phyloP scores from a whole-genome alignment of 805 yeast genomes.

The Brettanomyces custersianus region DNA sequence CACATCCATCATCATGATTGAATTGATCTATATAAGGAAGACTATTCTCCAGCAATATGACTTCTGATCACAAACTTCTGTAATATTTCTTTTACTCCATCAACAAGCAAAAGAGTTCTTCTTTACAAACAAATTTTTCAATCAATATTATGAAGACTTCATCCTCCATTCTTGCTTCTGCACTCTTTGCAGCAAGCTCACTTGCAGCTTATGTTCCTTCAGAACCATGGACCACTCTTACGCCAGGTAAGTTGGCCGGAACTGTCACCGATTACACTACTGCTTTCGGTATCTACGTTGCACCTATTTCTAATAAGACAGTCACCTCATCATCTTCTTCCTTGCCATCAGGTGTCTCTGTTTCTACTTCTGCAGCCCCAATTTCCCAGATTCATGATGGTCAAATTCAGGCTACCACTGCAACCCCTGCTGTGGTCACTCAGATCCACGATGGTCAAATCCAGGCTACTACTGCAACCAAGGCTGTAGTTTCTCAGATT shows the following conservation, averaged over 20 bases:
- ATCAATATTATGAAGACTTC: conserved; percentile 1
- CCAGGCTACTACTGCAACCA: conserved; percentile 37
- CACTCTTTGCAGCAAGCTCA: conserved; percentile 38
- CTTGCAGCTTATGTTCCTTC: conserved; percentile 57
- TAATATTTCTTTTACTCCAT: not conserved
- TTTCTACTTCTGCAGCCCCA: conserved; percentile 1
- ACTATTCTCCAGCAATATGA: no score
- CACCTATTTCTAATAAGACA: conserved; percentile 7
- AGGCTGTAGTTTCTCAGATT: conserved; percentile 34
- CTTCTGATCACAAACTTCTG: no score
- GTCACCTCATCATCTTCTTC: conserved; percentile 12
- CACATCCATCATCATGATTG: no score
- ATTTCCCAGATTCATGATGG: conserved; percentile 8
- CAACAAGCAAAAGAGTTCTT: not conserved
- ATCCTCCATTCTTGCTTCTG: conserved; percentile 23
- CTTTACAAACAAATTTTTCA: no score
- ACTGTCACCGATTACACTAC: conserved; percentile 49
- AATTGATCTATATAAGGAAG: no score
- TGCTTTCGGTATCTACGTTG: conserved; percentile 65
- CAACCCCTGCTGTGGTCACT: conserved; percentile 26
- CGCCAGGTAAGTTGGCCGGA: conserved; percentile 46
- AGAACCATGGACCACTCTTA: conserved; percentile 64
- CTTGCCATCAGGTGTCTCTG: not conserved
- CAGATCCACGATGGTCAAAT: conserved; percentile 49
- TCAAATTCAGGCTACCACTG: conserved; percentile 9